Percentiles rank a stretch among this genome's conserved stretches.
These are phyloP conservation scores for Salix koriyanagi DNA, from an alignment of 345 rosid genomes.

Conservation along the genomic window DNA sequence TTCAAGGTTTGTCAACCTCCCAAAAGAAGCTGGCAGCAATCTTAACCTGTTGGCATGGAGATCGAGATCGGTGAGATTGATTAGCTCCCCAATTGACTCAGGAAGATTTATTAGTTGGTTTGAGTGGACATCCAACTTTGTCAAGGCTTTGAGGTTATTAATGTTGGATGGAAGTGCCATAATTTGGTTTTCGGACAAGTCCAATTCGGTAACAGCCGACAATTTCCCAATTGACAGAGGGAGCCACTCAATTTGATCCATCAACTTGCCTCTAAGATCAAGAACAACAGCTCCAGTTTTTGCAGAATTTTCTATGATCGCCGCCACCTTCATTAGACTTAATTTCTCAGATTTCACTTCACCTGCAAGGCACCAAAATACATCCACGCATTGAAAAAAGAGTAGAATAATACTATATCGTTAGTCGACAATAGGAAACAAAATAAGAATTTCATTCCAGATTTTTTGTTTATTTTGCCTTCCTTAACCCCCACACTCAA, in stretches of 20 bases:
- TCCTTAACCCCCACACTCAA: background rate
- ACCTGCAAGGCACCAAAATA: conserved; percentile 28
- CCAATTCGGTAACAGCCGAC: conserved; percentile 36
- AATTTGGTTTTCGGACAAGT: conserved; percentile 56
- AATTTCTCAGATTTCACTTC: conserved; percentile 37
- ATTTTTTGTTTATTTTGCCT: background rate
- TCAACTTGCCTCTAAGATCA: conserved; percentile 55
- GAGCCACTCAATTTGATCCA: conserved; percentile 64
- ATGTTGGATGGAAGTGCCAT: conserved; percentile 58
- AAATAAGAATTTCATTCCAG: background rate
- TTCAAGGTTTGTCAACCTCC: conserved; percentile 40
- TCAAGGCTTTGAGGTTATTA: conserved; percentile 39
- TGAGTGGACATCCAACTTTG: conserved; percentile 50
- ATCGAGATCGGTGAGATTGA: conserved; percentile 46
- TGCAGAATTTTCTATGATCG: conserved; percentile 52
- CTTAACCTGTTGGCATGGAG: conserved; percentile 52
- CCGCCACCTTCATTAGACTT: conserved; percentile 55
- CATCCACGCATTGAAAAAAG: background rate
- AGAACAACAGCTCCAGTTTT: conserved; percentile 37
- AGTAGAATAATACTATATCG: background rate
- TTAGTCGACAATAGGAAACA: background rate
- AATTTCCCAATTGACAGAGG: conserved; percentile 60
- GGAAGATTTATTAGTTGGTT: conserved; percentile 61
- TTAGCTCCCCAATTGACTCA: conserved; percentile 50
- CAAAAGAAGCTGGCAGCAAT: conserved; percentile 49